Evolutionary conservation across 169 alveolate species (phyloP), one percentile per base, ranked within the genome.

Genomic region (Theileria annulata): DNA sequence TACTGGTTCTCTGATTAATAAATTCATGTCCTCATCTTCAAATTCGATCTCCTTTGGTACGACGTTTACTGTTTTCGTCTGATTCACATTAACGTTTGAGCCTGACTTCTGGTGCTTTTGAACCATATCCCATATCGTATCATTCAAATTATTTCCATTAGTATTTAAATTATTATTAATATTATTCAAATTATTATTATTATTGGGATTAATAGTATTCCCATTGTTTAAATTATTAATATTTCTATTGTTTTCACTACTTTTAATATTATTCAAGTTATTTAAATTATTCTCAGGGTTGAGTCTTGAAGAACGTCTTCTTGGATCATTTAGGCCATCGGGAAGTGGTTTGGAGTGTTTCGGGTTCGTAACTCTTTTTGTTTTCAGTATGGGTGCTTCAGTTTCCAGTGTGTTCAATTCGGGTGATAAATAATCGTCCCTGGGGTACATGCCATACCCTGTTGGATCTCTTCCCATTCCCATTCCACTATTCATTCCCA

Each of bases 51-150:
- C 63, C 54, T 23, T 73, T 71, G 77, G 72, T 10, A 8, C 31
- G 3, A 49, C 33, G 17, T 33, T 30, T 19, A 37, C 64, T n/a
- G 35, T 28, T 6, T 31, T 27, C 2, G 64, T 73, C 56, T 56
- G 25, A n/a, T 42, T 70, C 19, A 30, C 42, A 19, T n/a, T 27
- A 4, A 70, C 51, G 12, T 19, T n/a, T 56, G 77, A n/a, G 8
- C 37, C 6, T 25, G 66, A 56, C 21, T 31, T 73, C 62, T 51
- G 80, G 13, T 35, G 56, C 42, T 80, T 31, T 19, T 83, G 90
- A 19, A 83, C 90, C 47, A 75, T 60, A n/a, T 70, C 82, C 90
- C 90, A 83, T 3, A 83, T 78, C 10, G 90, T 83, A n/a, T 83
- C 86, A 25, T 56, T 56, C 27, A 56, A 56, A 13, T 56, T 25